Percentiles rank a stretch among this genome's conserved stretches.
Conservation (phyloP, 768 basidiomycete species). For the Tephrocybe rancida region DNA sequence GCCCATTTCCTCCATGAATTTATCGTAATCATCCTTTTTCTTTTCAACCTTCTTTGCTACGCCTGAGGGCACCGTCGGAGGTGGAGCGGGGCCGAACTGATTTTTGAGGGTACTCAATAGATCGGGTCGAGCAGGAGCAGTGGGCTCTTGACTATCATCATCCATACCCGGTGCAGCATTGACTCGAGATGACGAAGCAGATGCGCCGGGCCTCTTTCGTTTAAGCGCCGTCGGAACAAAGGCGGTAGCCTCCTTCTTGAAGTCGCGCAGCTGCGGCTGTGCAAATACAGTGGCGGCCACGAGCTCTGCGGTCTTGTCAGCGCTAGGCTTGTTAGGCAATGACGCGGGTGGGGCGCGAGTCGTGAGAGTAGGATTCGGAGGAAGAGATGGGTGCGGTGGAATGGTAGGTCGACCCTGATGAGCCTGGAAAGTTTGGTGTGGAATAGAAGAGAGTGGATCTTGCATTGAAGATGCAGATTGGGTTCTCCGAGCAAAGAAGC, state of each 20-base stretch:
- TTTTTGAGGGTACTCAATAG: slow-evolving; percentile 61
- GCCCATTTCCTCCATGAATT: slow-evolving; percentile 76
- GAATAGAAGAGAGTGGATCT: slow-evolving; percentile 75
- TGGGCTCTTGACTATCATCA: slow-evolving; percentile 26
- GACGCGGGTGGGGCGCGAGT: slow-evolving; percentile 26
- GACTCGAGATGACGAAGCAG: slow-evolving; percentile 41
- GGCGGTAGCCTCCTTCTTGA: slow-evolving; percentile 93
- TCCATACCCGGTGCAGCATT: slow-evolving; percentile 68
- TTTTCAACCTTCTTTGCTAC: slow-evolving; percentile 32
- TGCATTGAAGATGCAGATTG: slow-evolving; percentile 60
- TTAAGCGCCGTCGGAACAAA: slow-evolving; percentile 87
- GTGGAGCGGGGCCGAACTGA: slow-evolving; percentile 53
- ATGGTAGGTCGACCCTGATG: slow-evolving; percentile 46
- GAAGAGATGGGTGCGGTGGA: slow-evolving; percentile 44
- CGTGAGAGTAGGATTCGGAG: slow-evolving; percentile 37
- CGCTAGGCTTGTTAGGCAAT: slow-evolving; percentile 35
- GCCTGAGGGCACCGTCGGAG: slow-evolving; percentile 18
- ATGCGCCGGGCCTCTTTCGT: slow-evolving; percentile 58
- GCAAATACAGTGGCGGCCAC: slow-evolving; percentile 77
- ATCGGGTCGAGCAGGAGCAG: slow-evolving; percentile 58
- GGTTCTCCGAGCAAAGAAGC: slow-evolving; percentile 61
- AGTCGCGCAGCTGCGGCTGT: slow-evolving; percentile 85
- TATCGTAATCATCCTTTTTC: slow-evolving; percentile 71
- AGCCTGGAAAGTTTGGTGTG: slow-evolving; percentile 79
- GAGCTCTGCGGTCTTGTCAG: slow-evolving; percentile 34